A percentile compares a stretch with the other conserved stretches of the same genome.
phyloP scores from a whole-genome alignment of 306 rosid species.

The Lupinus albus region DNA sequence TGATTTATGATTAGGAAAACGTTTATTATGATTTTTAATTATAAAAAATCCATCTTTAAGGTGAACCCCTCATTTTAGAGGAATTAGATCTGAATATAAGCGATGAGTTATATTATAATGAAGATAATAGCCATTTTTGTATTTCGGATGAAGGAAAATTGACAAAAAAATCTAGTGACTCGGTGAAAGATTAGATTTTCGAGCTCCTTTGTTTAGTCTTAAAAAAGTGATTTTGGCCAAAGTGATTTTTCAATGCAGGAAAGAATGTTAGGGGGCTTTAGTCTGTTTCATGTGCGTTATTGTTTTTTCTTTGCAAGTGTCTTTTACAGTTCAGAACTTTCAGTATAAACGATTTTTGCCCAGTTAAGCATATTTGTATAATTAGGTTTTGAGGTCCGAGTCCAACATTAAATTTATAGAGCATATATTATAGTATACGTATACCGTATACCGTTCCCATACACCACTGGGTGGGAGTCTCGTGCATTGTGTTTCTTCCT shows the following conservation, averaged over 20 bases:
- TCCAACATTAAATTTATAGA: background rate
- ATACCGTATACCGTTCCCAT: too few relatives aligned
- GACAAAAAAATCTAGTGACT: background rate
- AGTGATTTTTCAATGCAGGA: background rate
- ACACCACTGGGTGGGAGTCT: too few relatives aligned
- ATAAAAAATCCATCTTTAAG: too few relatives aligned
- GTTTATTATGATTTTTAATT: background rate
- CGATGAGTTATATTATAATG: background rate
- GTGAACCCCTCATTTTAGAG: background rate
- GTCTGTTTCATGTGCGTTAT: constrained; percentile 4
- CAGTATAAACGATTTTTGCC: background rate
- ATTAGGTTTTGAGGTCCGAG: constrained; percentile 5
- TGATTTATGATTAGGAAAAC: too few relatives aligned
- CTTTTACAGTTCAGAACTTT: too few relatives aligned
- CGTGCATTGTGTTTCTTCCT: too few relatives aligned
- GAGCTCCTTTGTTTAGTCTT: too few relatives aligned
- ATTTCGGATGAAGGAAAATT: background rate
- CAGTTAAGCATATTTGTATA: background rate
- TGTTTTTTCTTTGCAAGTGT: constrained; percentile 1
- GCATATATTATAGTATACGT: constrained; percentile 1
- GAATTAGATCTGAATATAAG: background rate
- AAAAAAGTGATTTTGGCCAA: too few relatives aligned
- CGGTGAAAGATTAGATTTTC: background rate
- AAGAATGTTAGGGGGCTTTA: background rate
- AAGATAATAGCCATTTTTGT: background rate